These are phyloP conservation scores for Westerdykella sp. DNA, from an alignment of 2,329 filamentous ascomycete genomes.

Conservation along the genomic window DNA sequence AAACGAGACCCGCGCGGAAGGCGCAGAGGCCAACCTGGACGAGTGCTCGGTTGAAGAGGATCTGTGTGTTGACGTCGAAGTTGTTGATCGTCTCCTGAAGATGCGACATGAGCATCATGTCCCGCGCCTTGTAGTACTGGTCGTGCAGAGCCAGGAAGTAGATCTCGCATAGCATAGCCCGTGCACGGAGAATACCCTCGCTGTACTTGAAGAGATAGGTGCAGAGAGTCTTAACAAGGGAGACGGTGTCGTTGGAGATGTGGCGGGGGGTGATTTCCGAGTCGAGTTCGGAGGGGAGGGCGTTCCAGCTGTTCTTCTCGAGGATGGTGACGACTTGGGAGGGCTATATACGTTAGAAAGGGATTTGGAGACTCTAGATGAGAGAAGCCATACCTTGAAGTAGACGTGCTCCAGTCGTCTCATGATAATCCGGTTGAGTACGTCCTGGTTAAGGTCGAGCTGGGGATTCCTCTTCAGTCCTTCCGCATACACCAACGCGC, in stretches of 20 bases:
- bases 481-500: slow-evolving; percentile 84
- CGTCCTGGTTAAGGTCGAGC: slow-evolving; percentile 74
- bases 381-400: slow-evolving; percentile 66
- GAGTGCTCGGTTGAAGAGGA: slow-evolving; percentile 95
- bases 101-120: slow-evolving; percentile 99
- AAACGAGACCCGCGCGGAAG: slow-evolving; percentile 93
- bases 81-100: slow-evolving; percentile 93
- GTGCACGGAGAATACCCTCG: slow-evolving; percentile 90
- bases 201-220: slow-evolving; percentile 92
- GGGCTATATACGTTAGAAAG: slow-evolving; percentile 50
- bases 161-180: slow-evolving; percentile 96
- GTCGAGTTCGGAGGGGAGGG: slow-evolving; percentile 62
- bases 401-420: slow-evolving; percentile 94
- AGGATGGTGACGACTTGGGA: slow-evolving; percentile 87
- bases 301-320: slow-evolving; percentile 90
- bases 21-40: slow-evolving; percentile 98
- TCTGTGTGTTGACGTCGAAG: slow-evolving; percentile 96
- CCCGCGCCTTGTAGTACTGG: slow-evolving; percentile 94
- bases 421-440: slow-evolving; percentile 87
- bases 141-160: slow-evolving; percentile 98
- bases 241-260: slow-evolving; percentile 60
- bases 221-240: slow-evolving; percentile 80
- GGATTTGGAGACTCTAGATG: not conserved
- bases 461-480: slow-evolving; percentile 62
- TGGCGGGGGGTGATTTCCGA: slow-evolving; percentile 74